Evolutionary conservation across 345 rosid genomes (phyloP), one percentile per base, ranked within the genome.

Genomic region (Passiflora organensis): DNA sequence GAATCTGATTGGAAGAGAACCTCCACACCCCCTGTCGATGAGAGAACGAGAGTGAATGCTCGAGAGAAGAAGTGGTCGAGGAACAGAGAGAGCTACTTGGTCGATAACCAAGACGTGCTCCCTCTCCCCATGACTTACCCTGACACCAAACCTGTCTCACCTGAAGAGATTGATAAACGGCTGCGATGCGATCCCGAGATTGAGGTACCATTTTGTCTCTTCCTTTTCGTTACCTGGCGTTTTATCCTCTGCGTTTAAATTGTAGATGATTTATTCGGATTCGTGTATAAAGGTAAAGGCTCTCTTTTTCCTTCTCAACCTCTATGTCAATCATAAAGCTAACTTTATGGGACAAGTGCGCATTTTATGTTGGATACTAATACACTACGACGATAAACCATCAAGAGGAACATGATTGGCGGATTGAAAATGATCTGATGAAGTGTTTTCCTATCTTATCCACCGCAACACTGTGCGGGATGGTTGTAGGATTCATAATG

Each of bases 71-170:
- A 78, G 15, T 91, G 97, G 95, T 82, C 95, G 51, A 78, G 87
- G 66, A 74, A 82, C 43, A 68, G 88, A 23, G 80, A 82, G 78
- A 87, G 93, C 72, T 91, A 85, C 71, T 75, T 91, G 86, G 58
- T 74, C 32, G 83, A 76, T 43, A 72, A 83, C 61, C 64, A 43
- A 23, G 98, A 91, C 19, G 79, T 85, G 39, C 96, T 91, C 56
- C 98, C 96, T 59, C 95, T 91, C 2, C 98, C 98, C 43, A 88
- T 91, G 96, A 80, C 93, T 72, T 79, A 82, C 63, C 96, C 98
- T 0, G 68, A 91, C 62, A 56, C 95, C 24, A 76, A 86, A 22
- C 96, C 98, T 8, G 96, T 84, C 23, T 15, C 90, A 10, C 79
- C 83, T 1, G 93, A 78, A 46, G 95, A 74, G 69, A 77, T 91